phyloP scores from a whole-genome alignment of 208 protist genomes.

The Wallacemonas sp. region DNA sequence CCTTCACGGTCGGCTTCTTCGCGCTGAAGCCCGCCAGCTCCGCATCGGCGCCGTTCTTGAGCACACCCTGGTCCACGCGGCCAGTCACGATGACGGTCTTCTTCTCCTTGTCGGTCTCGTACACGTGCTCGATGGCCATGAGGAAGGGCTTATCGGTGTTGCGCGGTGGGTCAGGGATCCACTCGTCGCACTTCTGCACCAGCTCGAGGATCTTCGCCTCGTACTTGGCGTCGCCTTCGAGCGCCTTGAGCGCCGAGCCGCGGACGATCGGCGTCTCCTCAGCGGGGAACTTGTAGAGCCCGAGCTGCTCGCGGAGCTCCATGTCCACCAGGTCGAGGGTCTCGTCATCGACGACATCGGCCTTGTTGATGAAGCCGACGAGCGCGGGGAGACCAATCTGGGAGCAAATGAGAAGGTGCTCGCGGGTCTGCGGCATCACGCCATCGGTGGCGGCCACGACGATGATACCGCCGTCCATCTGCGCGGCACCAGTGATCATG shows the following conservation, averaged over 20 bases:
- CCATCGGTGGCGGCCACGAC: conserved; percentile 94
- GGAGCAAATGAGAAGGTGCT: conserved; percentile 98
- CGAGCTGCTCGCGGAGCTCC: conserved; percentile 96
- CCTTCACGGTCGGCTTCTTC: conserved; percentile 86
- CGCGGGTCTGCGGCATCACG: conserved; percentile 99
- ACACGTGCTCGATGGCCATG: conserved; percentile 97
- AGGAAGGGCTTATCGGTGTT: conserved; percentile 97
- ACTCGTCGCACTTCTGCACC: conserved; percentile 93
- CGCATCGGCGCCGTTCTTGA: conserved; percentile 96
- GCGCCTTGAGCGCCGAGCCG: conserved; percentile 96
- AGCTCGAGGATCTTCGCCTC: conserved; percentile 94
- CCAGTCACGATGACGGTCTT: conserved; percentile 97
- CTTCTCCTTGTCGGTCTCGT: conserved; percentile 91
- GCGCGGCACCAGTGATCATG: conserved; percentile 99
- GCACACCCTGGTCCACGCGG: conserved; percentile 91
- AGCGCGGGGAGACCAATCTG: conserved; percentile 97
- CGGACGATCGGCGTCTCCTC: conserved; percentile 88
- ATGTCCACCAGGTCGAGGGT: conserved; percentile 96
- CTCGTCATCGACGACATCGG: conserved; percentile 93
- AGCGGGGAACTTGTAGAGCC: conserved; percentile 94
- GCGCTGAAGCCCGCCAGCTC: conserved; percentile 95
- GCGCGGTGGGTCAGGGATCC: conserved; percentile 93
- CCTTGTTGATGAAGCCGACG: conserved; percentile 99
- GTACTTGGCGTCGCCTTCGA: conserved; percentile 94
- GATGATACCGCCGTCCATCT: conserved; percentile 94